phyloP scores from a whole-genome alignment of 148 eudicot genomes.

The Rhododendron mucronatum region DNA sequence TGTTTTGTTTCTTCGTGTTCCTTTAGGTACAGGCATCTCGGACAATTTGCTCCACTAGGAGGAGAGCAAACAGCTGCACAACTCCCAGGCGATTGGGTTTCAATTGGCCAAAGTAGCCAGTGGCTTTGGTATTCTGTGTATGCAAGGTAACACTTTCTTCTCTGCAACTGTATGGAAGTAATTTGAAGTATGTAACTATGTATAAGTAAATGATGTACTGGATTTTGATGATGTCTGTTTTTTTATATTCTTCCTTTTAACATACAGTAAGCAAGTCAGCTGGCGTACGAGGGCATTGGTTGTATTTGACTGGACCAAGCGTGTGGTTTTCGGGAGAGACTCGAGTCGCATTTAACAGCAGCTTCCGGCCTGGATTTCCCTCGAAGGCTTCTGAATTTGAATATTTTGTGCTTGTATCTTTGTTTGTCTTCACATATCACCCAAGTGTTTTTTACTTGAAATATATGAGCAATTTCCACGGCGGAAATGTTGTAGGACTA shows the following conservation, averaged over 20 bases:
- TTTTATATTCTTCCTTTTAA: neutral
- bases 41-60: constrained; percentile 38
- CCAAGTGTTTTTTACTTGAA: neutral
- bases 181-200: neutral
- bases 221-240: neutral
- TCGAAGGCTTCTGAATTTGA: neutral
- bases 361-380: neutral
- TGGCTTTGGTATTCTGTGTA: constrained; percentile 40
- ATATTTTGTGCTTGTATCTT: neutral
- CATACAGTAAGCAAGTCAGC: constrained; percentile 59
- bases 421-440: neutral
- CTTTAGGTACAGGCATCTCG: constrained; percentile 26
- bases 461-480: neutral
- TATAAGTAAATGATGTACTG: neutral
- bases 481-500: neutral
- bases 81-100: constrained; percentile 34
- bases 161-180: neutral
- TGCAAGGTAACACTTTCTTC: constrained; percentile 22
- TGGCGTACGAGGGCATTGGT: constrained; percentile 63
- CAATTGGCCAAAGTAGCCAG: constrained; percentile 28
- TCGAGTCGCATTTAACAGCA: constrained; percentile 37
- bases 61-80: constrained; percentile 33
- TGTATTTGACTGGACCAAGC: constrained; percentile 52
- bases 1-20: neutral
- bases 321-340: constrained; percentile 56